Base-by-base conservation (phyloP, 495 filamentous ascomycete species). In the Hypoxylon intermedium region DNA sequence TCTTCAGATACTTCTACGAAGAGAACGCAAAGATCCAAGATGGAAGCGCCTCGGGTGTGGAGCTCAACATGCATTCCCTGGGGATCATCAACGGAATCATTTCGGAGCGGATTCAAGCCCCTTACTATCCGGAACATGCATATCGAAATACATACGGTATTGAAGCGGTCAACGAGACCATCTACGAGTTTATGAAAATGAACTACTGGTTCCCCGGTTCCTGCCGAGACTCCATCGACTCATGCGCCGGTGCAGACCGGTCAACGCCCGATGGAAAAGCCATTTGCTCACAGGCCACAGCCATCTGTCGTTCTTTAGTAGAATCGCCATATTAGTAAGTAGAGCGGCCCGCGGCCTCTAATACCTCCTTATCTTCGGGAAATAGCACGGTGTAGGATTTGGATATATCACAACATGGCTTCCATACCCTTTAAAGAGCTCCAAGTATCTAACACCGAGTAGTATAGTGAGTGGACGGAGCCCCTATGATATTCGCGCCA, bases 91-190 rank as follows among this genome's bases (percentile, higher is more conserved):
- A 91, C 68, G 89, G 87, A 21, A 90, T 89, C 53, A 79, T 92
- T 44, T 88, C 91, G 63, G 78, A 84, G 30, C 71, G 82, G 13
- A 81, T 85, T 5, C 89, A 93, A 74, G 77, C 75, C 11, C 82
- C 84, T 1, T 82, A 75, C 38, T 93, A 91, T 60, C 82, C 87
- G 0, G 72, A 81, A 12, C 83, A 88, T 57, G 88, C 88, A 4
- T 80, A 82, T 47, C 82, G 85, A 70, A 94, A 94, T 63, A 91
- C 89, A 3, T 94, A 90, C 61, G 84, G 84, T 3, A 82, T 92
- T 19, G 64, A 84, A 47, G 73, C 84, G 0, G 82, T 90, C 63
- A 77, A 67, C 60, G 75, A 65, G 68, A 82, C 69, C 47, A 68
- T 67, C 73, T 78, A 60, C 40, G 67, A 59, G 37, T 74, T 70